A percentile compares a stretch with the other conserved stretches of the same genome.
These are phyloP conservation scores for Pyricularia grisea DNA, from an alignment of 2,329 filamentous ascomycete genomes.

Conservation along the genomic window DNA sequence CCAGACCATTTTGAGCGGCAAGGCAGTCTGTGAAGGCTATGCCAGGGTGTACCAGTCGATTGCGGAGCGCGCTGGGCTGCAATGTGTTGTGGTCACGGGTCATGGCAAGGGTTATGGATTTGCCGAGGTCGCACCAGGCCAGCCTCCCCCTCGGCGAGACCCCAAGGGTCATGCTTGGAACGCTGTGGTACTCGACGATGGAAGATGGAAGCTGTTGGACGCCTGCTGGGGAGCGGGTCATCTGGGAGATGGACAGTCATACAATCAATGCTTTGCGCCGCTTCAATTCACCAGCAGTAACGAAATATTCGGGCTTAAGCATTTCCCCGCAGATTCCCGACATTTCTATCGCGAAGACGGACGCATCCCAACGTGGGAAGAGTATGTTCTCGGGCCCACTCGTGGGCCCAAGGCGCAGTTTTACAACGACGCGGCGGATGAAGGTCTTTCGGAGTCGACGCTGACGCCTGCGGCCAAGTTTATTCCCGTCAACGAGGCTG, in stretches of 20 bases:
- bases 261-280: slow-evolving; percentile 60
- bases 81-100: slow-evolving; percentile 64
- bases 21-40: slow-evolving; percentile 89
- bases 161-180: slow-evolving; percentile 80
- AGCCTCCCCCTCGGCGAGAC: slow-evolving; percentile 54
- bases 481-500: slow-evolving; percentile 46
- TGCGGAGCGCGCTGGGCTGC: slow-evolving; percentile 68
- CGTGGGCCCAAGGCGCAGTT: slow-evolving; percentile 38
- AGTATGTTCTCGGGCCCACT: slow-evolving; percentile 62
- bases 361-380: slow-evolving; percentile 61
- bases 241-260: slow-evolving; percentile 45
- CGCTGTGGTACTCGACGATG: slow-evolving; percentile 76
- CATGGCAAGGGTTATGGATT: slow-evolving; percentile 85
- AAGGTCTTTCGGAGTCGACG: slow-evolving; percentile 45
- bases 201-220: slow-evolving; percentile 86
- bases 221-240: slow-evolving; percentile 86
- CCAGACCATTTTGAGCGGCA: slow-evolving; percentile 64
- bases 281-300: slow-evolving; percentile 53
- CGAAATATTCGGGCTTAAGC: slow-evolving; percentile 69
- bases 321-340: slow-evolving; percentile 62
- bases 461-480: slow-evolving; percentile 52
- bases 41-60: slow-evolving; percentile 73
- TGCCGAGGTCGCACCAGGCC: slow-evolving; percentile 48
- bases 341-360: slow-evolving; percentile 73
- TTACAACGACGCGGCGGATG: slow-evolving; percentile 32